These are phyloP conservation scores for Suhomyces guaymorum DNA, from an alignment of 1,139 yeast genomes.

Conservation along the genomic window DNA sequence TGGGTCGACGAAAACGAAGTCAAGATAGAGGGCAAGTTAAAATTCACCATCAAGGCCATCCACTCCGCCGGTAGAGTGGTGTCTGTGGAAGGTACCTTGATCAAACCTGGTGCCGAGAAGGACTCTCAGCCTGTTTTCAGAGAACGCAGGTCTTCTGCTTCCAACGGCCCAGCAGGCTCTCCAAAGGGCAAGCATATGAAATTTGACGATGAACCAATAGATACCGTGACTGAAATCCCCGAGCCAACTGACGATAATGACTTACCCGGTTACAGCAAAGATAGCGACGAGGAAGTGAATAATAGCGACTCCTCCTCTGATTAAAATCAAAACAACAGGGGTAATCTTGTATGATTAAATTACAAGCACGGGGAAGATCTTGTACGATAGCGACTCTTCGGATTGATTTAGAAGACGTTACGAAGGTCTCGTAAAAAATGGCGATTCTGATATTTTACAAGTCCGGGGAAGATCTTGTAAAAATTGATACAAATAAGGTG, in stretches of 20 bases:
- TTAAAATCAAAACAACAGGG: too few relatives aligned
- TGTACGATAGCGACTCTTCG: too few relatives aligned
- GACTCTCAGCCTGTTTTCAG: conserved; percentile 55
- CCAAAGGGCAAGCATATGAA: conserved; percentile 38
- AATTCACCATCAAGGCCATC: conserved; percentile 69
- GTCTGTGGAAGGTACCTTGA: conserved; percentile 81
- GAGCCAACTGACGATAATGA: conserved; percentile 23
- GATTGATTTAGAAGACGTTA: too few relatives aligned
- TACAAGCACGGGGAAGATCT: too few relatives aligned
- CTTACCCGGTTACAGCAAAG: conserved; percentile 20
- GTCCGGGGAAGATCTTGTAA: too few relatives aligned
- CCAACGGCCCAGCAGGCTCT: conserved; percentile 16
- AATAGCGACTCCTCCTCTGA: conserved; percentile 35
- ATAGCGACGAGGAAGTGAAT: conserved; percentile 28
- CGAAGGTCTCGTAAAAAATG: too few relatives aligned
- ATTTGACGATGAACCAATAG: conserved; percentile 38
- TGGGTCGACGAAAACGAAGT: conserved; percentile 80
- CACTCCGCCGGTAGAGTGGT: conserved; percentile 80
- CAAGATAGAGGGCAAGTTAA: conserved; percentile 77
- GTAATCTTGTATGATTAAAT: too few relatives aligned
- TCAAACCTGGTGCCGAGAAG: conserved; percentile 59
- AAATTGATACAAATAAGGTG: too few relatives aligned
- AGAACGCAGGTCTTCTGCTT: conserved; percentile 29
- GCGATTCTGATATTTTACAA: too few relatives aligned
- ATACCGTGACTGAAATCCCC: conserved; percentile 25